A percentile compares a stretch with the other conserved stretches of the same genome.
Evolutionary conservation across 2,329 filamentous ascomycete genomes (phyloP).

Genomic region (Drechslerella coelobrocha): DNA sequence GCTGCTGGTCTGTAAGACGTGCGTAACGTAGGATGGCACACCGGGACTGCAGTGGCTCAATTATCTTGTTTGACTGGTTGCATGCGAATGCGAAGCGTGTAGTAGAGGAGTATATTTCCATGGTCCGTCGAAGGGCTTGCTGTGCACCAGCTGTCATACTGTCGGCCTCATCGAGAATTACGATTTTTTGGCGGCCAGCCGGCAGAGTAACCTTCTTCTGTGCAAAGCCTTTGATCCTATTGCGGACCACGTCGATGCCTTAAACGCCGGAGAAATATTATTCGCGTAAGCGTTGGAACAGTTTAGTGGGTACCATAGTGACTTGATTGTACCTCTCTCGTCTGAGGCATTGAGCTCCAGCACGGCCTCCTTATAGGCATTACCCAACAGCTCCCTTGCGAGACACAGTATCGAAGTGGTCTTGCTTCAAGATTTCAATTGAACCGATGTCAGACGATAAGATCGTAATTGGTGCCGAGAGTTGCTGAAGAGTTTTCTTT

Average conservation of each 20-base stretch:
- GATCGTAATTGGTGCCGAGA: not conserved
- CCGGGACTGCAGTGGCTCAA: conserved; percentile 95
- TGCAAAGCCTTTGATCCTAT: conserved; percentile 96
- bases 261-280: not conserved
- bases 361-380: conserved; percentile 96
- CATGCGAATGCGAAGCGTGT: conserved; percentile 97
- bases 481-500: conserved; percentile 2
- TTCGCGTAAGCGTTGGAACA: conserved; percentile 58
- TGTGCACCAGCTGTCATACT: conserved; percentile 97
- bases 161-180: conserved; percentile 97
- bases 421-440: conserved; percentile 64
- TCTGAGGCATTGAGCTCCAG: conserved; percentile 96
- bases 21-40: conserved; percentile 96
- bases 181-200: conserved; percentile 87
- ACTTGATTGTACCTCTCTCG: conserved; percentile 76
- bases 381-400: conserved; percentile 86
- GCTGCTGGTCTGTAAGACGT: conserved; percentile 86
- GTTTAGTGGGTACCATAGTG: not conserved
- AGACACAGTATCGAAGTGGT: conserved; percentile 94
- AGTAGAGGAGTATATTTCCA: conserved; percentile 98
- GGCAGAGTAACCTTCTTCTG: conserved; percentile 98
- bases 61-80: conserved; percentile 99
- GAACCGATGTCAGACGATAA: conserved; percentile 12
- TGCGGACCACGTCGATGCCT: conserved; percentile 92
- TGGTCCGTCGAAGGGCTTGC: conserved; percentile 90